phyloP scores from a whole-genome alignment of 805 yeast genomes.

The Ogataea corticis region DNA sequence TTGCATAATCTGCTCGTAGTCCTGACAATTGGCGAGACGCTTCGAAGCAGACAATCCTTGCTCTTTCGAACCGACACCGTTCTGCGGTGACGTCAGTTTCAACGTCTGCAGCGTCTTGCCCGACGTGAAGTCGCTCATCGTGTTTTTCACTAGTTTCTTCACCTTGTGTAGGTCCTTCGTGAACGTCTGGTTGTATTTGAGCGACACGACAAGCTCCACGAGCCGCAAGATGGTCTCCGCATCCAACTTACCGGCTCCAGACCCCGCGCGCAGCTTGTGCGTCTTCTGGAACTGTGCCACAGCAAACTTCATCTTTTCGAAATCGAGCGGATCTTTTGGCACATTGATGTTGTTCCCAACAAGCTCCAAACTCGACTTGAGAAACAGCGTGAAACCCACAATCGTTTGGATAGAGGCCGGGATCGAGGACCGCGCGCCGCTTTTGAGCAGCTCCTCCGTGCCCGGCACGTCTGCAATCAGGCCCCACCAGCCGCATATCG shows the following conservation, averaged over 20 bases:
- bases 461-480: slow-evolving; percentile 38
- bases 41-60: slow-evolving; percentile 18
- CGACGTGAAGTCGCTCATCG: slow-evolving; percentile 38
- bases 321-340: slow-evolving; percentile 84
- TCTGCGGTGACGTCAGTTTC: slow-evolving; percentile 27
- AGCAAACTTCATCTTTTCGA: slow-evolving; percentile 63
- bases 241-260: slow-evolving; percentile 22
- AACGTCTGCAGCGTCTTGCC: slow-evolving; percentile 35
- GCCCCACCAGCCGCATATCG: slow-evolving; percentile 81
- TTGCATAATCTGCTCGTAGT: slow-evolving; percentile 27
- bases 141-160: slow-evolving; percentile 36
- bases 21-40: slow-evolving; percentile 27
- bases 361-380: slow-evolving; percentile 63
- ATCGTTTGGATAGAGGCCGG: slow-evolving; percentile 70
- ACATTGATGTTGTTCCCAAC: slow-evolving; percentile 54
- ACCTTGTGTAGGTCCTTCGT: slow-evolving; percentile 37
- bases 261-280: slow-evolving; percentile 13
- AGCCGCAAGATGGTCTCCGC: slow-evolving; percentile 26
- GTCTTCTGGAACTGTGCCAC: slow-evolving; percentile 75
- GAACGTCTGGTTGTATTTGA: slow-evolving; percentile 37
- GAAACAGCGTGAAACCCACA: slow-evolving; percentile 71
- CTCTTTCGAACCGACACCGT: slow-evolving; percentile 20
- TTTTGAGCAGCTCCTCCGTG: slow-evolving; percentile 21
- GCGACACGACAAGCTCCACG: slow-evolving; percentile 22
- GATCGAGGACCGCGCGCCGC: slow-evolving; percentile 19